Percentiles rank a stretch among this genome's conserved stretches.
Evolutionary conservation across 2,329 filamentous ascomycete species (phyloP).

Genomic region (Pseudogymnoascus sp.): DNA sequence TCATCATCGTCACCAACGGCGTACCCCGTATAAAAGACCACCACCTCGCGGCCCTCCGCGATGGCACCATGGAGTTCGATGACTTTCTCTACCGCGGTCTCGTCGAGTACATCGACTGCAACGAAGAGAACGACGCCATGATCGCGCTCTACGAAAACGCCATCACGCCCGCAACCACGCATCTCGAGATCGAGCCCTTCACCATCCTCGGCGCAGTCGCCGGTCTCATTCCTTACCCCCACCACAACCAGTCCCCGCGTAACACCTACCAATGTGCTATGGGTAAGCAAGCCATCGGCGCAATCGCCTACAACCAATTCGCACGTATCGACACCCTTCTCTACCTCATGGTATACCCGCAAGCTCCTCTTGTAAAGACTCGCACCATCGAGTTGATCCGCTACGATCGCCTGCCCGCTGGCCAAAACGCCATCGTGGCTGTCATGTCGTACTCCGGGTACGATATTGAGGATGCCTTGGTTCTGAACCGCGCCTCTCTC

Average conservation of each 20-base stretch:
- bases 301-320: conserved; percentile 97
- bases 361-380: conserved; percentile 94
- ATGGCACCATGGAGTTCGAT: conserved; percentile 81
- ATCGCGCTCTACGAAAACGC: conserved; percentile 85
- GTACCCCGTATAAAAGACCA: conserved; percentile 70
- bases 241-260: conserved; percentile 96
- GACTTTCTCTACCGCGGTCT: conserved; percentile 85
- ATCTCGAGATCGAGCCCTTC: conserved; percentile 96
- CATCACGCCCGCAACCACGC: conserved; percentile 75
- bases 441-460: conserved; percentile 99
- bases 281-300: conserved; percentile 99
- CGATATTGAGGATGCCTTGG: conserved; percentile 97
- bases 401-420: conserved; percentile 94
- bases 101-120: conserved; percentile 94
- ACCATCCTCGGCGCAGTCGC: conserved; percentile 93
- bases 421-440: conserved; percentile 93
- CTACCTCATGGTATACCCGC: conserved; percentile 95
- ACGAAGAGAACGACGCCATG: conserved; percentile 94
- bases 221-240: conserved; percentile 92
- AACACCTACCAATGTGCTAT: conserved; percentile 99
- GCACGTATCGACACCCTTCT: conserved; percentile 92
- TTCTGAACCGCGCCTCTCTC: conserved; percentile 90
- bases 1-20: conserved; percentile 88
- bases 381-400: conserved; percentile 94
- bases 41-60: conserved; percentile 73